Base-by-base conservation (phyloP, 441 rosid species). In the Kokia cookei region DNA sequence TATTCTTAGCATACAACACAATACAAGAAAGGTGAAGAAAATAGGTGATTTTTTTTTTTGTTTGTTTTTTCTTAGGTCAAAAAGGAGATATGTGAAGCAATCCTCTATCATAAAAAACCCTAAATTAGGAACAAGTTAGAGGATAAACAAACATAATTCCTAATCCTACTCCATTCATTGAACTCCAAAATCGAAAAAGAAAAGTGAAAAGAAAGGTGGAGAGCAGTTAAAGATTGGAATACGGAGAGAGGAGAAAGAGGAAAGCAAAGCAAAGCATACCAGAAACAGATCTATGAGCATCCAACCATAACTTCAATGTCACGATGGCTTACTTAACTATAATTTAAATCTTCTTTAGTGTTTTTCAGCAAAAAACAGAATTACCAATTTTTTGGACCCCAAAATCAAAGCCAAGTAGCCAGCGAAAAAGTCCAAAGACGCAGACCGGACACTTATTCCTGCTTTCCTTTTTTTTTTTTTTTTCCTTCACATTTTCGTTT, bases 261-360 rank as follows among this genome's bases (percentile, higher is more conserved):
- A 61, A 13, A 63, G 48, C 48, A 48, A 32, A 32, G 37, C 37
- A 7, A 54, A 54, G 59, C 59, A 54, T 68, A 68, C 72, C 72
- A 68, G 72, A 68, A 68, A 59, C 72, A 50, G 72, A 68, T 68
- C 72, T 68, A 68, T 2, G 72, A 50, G 43, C 72, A 48, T 50
- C 72, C 43, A 59, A 15, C 43, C 72, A 29, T 68, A 51, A 19
- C 72, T 50, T 66, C 57, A 19, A 42, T 19, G 14, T 65, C 26
- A 40, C 53, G 32, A 13, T 26, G 32, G 14, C 47, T 47, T 32
- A 5, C 37, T 15, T 24, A 65, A 65, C 55, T 67, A 48, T 48
- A 67, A 48, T 67, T 67, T 67, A 27, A 67, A 67, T 26, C 4
- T 54, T 65, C 37, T 67, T 65, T n/a, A 48, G 57, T 26, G 35